These are phyloP conservation scores for Niebla homalea DNA, from an alignment of 495 filamentous ascomycete genomes.

Conservation along the genomic window DNA sequence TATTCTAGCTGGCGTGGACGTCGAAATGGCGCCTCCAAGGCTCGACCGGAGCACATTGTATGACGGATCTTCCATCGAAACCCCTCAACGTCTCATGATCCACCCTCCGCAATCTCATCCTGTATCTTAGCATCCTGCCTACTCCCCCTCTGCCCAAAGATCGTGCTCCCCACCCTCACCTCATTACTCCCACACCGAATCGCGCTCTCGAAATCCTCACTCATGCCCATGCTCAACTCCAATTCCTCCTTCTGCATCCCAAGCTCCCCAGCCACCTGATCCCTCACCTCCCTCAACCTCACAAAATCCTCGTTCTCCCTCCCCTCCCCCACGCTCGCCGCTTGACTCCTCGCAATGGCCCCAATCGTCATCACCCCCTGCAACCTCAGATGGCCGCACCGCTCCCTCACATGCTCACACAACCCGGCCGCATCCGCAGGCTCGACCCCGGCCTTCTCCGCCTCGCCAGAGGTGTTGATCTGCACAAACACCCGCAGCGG, in stretches of 20 bases:
- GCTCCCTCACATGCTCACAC: constrained; percentile 49
- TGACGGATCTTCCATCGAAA: too few relatives aligned
- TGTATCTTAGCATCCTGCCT: constrained; percentile 56
- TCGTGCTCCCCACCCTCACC: constrained; percentile 89
- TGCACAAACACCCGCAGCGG: constrained; percentile 70
- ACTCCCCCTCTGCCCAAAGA: constrained; percentile 71
- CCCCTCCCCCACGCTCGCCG: constrained; percentile 45
- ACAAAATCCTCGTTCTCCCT: constrained; percentile 86
- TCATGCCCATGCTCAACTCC: constrained; percentile 78
- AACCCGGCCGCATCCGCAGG: constrained; percentile 48
- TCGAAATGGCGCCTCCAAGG: too few relatives aligned
- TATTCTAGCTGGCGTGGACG: too few relatives aligned
- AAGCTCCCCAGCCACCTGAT: constrained; percentile 42
- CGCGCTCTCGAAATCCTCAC: constrained; percentile 84
- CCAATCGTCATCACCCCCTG: constrained; percentile 95
- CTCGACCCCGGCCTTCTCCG: constrained; percentile 65
- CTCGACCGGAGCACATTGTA: too few relatives aligned
- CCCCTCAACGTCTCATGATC: not conserved
- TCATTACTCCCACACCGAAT: constrained; percentile 73
- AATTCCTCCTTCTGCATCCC: constrained; percentile 32
- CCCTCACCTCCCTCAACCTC: constrained; percentile 51
- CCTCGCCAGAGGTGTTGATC: constrained; percentile 87
- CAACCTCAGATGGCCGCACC: constrained; percentile 60
- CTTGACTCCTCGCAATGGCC: constrained; percentile 65
- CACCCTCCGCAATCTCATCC: constrained; percentile 17